Percentiles rank a stretch among this genome's conserved stretches.
Evolutionary conservation across 306 rosid genomes (phyloP).

Genomic region (Trifolium repens): DNA sequence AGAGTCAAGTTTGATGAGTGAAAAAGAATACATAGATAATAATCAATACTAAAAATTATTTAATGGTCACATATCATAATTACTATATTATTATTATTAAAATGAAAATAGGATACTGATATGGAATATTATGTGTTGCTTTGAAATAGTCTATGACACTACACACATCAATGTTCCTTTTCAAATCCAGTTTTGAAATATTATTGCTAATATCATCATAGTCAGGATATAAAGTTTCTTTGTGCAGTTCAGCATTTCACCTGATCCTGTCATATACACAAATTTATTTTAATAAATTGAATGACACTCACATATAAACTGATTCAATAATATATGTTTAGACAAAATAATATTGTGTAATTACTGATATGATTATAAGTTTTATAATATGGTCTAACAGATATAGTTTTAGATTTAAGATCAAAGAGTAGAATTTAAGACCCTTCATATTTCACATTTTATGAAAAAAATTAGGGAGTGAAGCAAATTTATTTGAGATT

Average conservation of each 20-base stretch:
- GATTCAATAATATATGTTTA: no score
- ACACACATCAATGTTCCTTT: background rate
- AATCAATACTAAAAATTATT: background rate
- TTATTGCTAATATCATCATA: slow-evolving; percentile 31
- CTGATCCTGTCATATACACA: slow-evolving; percentile 44
- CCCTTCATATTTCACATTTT: no score
- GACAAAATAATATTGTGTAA: no score
- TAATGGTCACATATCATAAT: background rate
- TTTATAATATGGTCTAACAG: background rate
- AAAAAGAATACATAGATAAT: slow-evolving; percentile 3
- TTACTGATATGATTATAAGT: no score
- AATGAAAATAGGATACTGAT: background rate
- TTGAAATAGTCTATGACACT: background rate
- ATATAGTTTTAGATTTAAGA: background rate
- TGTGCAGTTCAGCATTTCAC: slow-evolving; percentile 34
- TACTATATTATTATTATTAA: background rate
- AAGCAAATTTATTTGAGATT: background rate
- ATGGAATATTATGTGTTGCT: background rate
- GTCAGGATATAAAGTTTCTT: slow-evolving; percentile 28
- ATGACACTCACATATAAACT: background rate
- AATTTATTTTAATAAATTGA: background rate
- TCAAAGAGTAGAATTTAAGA: background rate
- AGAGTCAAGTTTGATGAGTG: background rate
- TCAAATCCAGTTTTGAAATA: slow-evolving; percentile 38
- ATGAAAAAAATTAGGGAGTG: background rate